A percentile compares a stretch with the other conserved stretches of the same genome.
Conservation (phyloP, 2,329 filamentous ascomycete genomes). For the Aspergillus nomiae region DNA sequence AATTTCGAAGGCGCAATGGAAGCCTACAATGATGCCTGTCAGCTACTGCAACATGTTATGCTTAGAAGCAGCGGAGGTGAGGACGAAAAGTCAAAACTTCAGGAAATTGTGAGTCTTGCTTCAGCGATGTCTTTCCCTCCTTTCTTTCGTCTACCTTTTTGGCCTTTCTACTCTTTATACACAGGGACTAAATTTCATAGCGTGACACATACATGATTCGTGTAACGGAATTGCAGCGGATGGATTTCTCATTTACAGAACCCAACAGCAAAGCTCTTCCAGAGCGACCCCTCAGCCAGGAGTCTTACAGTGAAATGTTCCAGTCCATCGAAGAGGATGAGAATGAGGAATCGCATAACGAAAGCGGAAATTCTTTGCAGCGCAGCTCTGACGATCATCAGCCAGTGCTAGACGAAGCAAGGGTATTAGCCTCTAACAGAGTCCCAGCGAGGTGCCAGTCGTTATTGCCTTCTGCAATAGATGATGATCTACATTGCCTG, state of each 20-base stretch:
- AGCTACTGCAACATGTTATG: slow-evolving; percentile 84
- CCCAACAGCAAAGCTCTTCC: slow-evolving; percentile 74
- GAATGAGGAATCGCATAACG: slow-evolving; percentile 47
- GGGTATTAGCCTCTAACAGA: slow-evolving; percentile 28
- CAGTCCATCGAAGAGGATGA: slow-evolving; percentile 39
- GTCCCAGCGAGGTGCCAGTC: slow-evolving; percentile 43
- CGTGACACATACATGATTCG: slow-evolving; percentile 86
- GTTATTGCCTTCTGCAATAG: slow-evolving; percentile 37
- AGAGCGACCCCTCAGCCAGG: slow-evolving; percentile 65
- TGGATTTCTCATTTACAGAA: slow-evolving; percentile 56
- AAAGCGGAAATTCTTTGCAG: slow-evolving; percentile 57
- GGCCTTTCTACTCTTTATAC: slow-evolving; percentile 10
- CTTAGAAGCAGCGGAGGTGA: slow-evolving; percentile 79
- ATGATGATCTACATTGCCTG: slow-evolving; percentile 27
- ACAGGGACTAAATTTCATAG: slow-evolving; percentile 47
- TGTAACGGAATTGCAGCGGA: slow-evolving; percentile 80
- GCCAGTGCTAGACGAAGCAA: slow-evolving; percentile 26
- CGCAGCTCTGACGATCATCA: slow-evolving; percentile 42
- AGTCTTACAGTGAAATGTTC: slow-evolving; percentile 47
- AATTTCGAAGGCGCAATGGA: slow-evolving; percentile 90
- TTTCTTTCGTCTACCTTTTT: background rate
- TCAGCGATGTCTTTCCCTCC: background rate
- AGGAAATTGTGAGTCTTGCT: slow-evolving; percentile 76
- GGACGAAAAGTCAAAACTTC: slow-evolving; percentile 78
- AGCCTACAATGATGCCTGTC: slow-evolving; percentile 89